These are phyloP conservation scores for Malassezia sp. DNA, from an alignment of 1,284 basidiomycete genomes.

Conservation along the genomic window DNA sequence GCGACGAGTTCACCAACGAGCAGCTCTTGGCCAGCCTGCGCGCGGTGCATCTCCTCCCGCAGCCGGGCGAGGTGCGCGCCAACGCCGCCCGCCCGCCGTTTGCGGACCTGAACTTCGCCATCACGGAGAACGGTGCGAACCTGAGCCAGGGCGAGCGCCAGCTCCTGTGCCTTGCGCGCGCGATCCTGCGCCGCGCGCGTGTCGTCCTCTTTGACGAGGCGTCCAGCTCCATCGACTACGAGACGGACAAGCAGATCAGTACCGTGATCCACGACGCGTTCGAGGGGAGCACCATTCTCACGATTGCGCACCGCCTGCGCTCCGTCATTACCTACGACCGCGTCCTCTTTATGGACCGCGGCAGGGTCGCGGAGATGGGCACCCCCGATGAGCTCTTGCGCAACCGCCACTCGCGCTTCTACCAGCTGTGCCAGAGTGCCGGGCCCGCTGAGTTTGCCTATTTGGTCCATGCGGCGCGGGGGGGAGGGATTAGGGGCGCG, in stretches of 20 bases:
- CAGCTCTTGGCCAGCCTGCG: conserved; percentile 16
- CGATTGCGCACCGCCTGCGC: conserved; percentile 59
- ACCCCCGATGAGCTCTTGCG: conserved; percentile 49
- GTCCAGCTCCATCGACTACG: conserved; percentile 36
- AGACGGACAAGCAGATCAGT: conserved; percentile 54
- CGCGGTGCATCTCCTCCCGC: conserved; percentile 3
- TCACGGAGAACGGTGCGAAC: conserved; percentile 39
- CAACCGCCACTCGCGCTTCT: conserved; percentile 20
- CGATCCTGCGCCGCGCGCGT: conserved; percentile 29
- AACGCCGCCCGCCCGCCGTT: too few species aligned
- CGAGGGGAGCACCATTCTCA: conserved; percentile 60
- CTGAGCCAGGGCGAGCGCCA: conserved; percentile 42
- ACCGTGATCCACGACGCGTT: conserved; percentile 69
- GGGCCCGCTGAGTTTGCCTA: conserved; percentile 13
- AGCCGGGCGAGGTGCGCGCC: neutral
- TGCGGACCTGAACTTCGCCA: conserved; percentile 21
- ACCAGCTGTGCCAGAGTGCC: conserved; percentile 27
- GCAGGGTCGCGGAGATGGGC: conserved; percentile 50
- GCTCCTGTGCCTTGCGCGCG: conserved; percentile 39
- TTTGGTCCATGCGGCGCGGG: neutral
- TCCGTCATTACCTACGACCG: conserved; percentile 48
- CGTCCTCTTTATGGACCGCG: conserved; percentile 51
- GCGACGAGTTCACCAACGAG: conserved; percentile 28
- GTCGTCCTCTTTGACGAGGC: conserved; percentile 46
- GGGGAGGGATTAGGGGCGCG: neutral